A percentile compares a stretch with the other conserved stretches of the same genome.
These are phyloP conservation scores for Obelidium mucronatum DNA, from an alignment of 192 early-diverging fungal species.

Conservation along the genomic window DNA sequence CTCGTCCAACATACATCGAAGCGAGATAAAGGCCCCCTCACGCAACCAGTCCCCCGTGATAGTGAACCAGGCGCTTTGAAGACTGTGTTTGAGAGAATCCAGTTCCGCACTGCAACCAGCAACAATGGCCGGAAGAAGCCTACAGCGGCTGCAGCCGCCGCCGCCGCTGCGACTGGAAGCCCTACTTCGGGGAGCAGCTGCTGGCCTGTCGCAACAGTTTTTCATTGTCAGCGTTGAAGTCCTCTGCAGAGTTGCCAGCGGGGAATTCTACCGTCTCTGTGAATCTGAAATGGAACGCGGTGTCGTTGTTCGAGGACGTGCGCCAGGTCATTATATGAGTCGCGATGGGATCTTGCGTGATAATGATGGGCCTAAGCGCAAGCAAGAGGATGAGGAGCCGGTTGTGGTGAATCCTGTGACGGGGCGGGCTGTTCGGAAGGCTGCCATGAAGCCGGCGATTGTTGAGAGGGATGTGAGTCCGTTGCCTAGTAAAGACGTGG, in stretches of 20 bases:
- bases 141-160: neutral
- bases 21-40: slow-evolving; percentile 93
- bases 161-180: neutral
- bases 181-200: too few species aligned
- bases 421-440: neutral
- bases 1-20: slow-evolving; percentile 90
- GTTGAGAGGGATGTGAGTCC: neutral
- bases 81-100: slow-evolving; percentile 82
- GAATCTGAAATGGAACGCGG: slow-evolving; percentile 43
- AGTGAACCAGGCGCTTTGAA: slow-evolving; percentile 6
- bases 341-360: neutral
- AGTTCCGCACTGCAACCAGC: slow-evolving; percentile 96
- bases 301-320: slow-evolving; percentile 91
- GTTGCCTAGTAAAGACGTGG: neutral
- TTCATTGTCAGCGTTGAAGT: slow-evolving; percentile 85
- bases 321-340: slow-evolving; percentile 86
- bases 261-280: slow-evolving; percentile 79
- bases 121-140: slow-evolving; percentile 89
- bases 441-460: neutral
- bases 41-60: slow-evolving; percentile 52
- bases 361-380: neutral
- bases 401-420: neutral
- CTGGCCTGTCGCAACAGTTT: slow-evolving; percentile 83
- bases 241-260: slow-evolving; percentile 65
- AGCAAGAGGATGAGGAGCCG: neutral